Evolutionary conservation across 495 filamentous ascomycete species (phyloP), one percentile per base, ranked within the genome.

Genomic region (Pyrenopolyporus hunteri): DNA sequence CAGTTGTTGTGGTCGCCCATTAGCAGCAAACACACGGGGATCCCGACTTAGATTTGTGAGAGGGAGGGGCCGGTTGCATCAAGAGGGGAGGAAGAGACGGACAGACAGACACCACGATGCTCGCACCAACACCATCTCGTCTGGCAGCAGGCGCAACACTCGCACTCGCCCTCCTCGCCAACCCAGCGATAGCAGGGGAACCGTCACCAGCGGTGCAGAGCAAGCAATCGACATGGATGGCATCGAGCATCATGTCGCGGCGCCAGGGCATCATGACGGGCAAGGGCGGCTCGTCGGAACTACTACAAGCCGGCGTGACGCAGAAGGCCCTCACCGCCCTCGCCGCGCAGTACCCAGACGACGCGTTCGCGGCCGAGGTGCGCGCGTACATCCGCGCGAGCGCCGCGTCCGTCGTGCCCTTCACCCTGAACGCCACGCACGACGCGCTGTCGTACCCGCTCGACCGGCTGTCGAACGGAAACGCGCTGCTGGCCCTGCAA

Each of bases 211-310:
- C 32, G 1, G 29, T 13, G 4, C 50, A 54, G 13, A 9, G 28
- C 20, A 47, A 45, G 32, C 71, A 75, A 57, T 76, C 78, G 25
- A 66, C 70, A 22, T 71, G 74, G 69, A 78, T 80, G 78, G 76
- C 76, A 10, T 69, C 73, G 16, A 78, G 76, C 52, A 70, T 80
- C 69, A 78, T 79, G 58, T 59, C 68, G 6, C 75, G 78, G 29
- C 57, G 62, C 47, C 74, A 80, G 57, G 78, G 75, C 45, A 65
- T 77, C 50, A 66, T 75, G 37, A 63, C 66, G 2, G 69, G 69
- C 33, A 43, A 45, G 0, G 66, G 68, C 16, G 71, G 70, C 9
- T 48, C 68, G 1, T 76, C 78, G 8, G 66, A 70, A 10, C 64
- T 71, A 25, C 57, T 80, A 9, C 72, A 79, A 49, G 69, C 77